phyloP scores from a whole-genome alignment of 208 protist genomes.

The Trypanosoma cruzi region DNA sequence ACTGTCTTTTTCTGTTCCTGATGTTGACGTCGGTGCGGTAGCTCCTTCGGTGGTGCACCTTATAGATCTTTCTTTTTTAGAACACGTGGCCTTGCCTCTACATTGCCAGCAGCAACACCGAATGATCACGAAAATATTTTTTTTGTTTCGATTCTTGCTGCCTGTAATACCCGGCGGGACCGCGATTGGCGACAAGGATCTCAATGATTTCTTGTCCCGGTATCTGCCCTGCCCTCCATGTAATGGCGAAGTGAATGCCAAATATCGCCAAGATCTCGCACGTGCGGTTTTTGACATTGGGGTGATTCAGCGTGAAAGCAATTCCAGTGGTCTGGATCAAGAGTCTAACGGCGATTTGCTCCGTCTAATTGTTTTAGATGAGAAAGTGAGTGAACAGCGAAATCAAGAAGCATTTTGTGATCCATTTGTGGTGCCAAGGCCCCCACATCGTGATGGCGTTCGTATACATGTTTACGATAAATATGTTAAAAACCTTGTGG shows the following conservation, averaged over 20 bases:
- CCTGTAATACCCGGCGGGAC: constrained; percentile 66
- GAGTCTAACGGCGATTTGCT: not conserved
- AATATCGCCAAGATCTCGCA: constrained; percentile 3
- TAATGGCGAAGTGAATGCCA: not conserved
- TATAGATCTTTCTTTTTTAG: constrained; percentile 22
- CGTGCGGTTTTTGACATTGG: constrained; percentile 34
- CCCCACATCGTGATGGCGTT: constrained; percentile 46
- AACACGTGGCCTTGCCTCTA: constrained; percentile 18
- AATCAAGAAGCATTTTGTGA: constrained; percentile 1
- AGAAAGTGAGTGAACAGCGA: not conserved
- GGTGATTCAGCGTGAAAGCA: constrained; percentile 35
- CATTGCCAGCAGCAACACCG: constrained; percentile 32
- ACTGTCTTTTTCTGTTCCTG: constrained; percentile 20
- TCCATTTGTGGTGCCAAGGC: constrained; percentile 47
- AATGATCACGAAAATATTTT: constrained; percentile 45
- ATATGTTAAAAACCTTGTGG: constrained; percentile 45
- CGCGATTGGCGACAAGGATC: constrained; percentile 26
- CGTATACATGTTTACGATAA: constrained; percentile 48
- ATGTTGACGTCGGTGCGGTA: constrained; percentile 30
- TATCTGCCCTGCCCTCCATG: constrained; percentile 5
- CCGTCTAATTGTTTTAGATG: constrained; percentile 1
- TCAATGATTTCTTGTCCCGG: constrained; percentile 42
- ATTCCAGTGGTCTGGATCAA: not conserved
- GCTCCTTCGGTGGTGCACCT: constrained; percentile 30
- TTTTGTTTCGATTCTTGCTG: constrained; percentile 62